Percentiles rank a stretch among this genome's conserved stretches.
Conservation (phyloP, 2,329 filamentous ascomycete genomes). For the Colletotrichum sidae region DNA sequence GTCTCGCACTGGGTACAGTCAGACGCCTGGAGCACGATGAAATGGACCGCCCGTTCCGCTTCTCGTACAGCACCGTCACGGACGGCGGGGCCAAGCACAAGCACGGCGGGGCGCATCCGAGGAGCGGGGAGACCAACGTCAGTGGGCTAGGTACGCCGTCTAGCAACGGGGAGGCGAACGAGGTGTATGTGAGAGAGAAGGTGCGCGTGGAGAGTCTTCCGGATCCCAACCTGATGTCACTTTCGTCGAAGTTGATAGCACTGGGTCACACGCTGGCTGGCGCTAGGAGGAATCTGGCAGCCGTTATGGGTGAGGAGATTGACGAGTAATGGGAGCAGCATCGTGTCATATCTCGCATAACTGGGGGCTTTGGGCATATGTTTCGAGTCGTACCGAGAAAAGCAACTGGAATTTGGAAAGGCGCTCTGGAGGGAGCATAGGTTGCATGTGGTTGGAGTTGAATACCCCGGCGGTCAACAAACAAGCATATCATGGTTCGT, state of each 20-base stretch:
- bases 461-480: constrained; percentile 40
- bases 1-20: constrained; percentile 74
- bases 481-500: not conserved
- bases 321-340: constrained; percentile 43
- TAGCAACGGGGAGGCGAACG: constrained; percentile 48
- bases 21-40: constrained; percentile 81
- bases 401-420: no score
- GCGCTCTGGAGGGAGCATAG: no score
- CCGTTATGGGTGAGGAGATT: constrained; percentile 77
- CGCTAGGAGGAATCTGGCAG: constrained; percentile 77
- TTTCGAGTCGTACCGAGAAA: no score
- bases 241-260: constrained; percentile 85
- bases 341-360: not conserved
- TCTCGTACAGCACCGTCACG: constrained; percentile 50
- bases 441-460: constrained; percentile 2
- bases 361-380: not conserved
- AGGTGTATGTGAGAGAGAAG: constrained; percentile 91
- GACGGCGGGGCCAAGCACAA: constrained; percentile 38
- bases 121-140: constrained; percentile 17
- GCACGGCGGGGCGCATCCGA: constrained; percentile 28
- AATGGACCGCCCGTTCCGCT: constrained; percentile 80
- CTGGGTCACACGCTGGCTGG: constrained; percentile 79
- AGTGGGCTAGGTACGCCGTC: constrained; percentile 30
- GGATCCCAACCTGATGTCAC: constrained; percentile 85
- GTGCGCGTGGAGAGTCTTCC: constrained; percentile 83